Conservation (phyloP, 192 early-diverging fungal species). For the Entomortierella lignicola region DNA sequence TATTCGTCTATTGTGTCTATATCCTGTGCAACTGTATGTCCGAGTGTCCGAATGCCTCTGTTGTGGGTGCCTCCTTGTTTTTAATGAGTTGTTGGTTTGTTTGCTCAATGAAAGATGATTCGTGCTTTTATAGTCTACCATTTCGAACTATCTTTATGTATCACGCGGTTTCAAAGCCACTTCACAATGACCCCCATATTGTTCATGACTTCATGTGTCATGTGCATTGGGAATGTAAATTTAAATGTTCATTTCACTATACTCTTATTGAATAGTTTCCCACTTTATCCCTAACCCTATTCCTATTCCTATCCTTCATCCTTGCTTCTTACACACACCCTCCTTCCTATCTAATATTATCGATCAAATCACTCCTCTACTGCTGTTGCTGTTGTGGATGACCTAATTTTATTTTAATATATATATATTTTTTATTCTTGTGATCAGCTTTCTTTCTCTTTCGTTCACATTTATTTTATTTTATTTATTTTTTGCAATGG, state of each 20-base stretch:
- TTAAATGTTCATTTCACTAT: neutral
- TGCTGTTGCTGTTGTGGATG: neutral
- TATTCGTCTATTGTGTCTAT: too few species aligned
- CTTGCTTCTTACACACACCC: neutral
- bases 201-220: too few species aligned
- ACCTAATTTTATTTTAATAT: neutral
- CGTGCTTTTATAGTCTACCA: too few species aligned
- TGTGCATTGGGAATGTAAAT: too few species aligned
- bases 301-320: neutral
- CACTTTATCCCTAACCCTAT: neutral
- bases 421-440: conserved; percentile 1
- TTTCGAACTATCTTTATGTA: too few species aligned
- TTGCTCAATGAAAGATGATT: too few species aligned
- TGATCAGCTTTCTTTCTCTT: neutral
- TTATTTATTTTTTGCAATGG: conserved; percentile 24
- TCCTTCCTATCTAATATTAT: neutral
- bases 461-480: neutral
- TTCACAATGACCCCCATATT: too few species aligned
- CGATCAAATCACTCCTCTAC: neutral
- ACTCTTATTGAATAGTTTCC: neutral
- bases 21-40: too few species aligned
- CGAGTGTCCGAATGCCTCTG: too few species aligned
- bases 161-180: too few species aligned
- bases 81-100: too few species aligned
- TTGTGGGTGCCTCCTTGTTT: too few species aligned